Evolutionary conservation across 1,284 basidiomycete species (phyloP), one percentile per base, ranked within the genome.

Genomic region (Meira miltonrushii): DNA sequence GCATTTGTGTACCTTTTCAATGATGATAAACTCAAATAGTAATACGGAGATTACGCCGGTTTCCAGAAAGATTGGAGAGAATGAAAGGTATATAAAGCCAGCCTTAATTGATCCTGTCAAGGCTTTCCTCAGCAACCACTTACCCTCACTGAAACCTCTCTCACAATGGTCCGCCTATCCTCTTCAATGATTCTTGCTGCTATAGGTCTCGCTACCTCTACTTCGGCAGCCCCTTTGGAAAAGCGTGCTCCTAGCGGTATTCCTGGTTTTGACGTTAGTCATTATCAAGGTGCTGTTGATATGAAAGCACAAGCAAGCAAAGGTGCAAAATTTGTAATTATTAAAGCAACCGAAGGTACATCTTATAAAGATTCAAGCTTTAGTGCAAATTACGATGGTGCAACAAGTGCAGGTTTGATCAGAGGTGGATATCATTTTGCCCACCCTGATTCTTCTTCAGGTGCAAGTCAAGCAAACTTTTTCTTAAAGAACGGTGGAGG

Each of bases 341-440:
- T 87, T 82, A 87, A 88, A 73, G 86, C 85, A 12, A 88, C 86
- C 5, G 85, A 88, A 71, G 85, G 85, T 13, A 86, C 83, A 41
- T 54, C 76, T 82, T 86, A 60, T 65, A 76, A 62, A 43, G 49
- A 58, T 39, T 48, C 59, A 2, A 57, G 77, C 19, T 85, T 86
- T 78, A 82, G 79, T 37, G 73, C 70, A 46, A 81, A 85, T 64
- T 85, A 85, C 69, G 80, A 61, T 13, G 84, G 83, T 5, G 84
- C 85, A 3, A 85, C 83, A 10, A 83, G 82, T 53, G 82, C 81
- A 9, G 83, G 82, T 23, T 67, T 86, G 33, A 84, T 85, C 58
- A 82, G 85, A 23, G 85, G 85, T 2, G 81, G 77, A 5, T 86
- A 86, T 69, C 85, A 86, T 74, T 86, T 85, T 67, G 85, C 85